These are phyloP conservation scores for Solanum virginianum DNA, from an alignment of 257 asterid species.

Conservation along the genomic window DNA sequence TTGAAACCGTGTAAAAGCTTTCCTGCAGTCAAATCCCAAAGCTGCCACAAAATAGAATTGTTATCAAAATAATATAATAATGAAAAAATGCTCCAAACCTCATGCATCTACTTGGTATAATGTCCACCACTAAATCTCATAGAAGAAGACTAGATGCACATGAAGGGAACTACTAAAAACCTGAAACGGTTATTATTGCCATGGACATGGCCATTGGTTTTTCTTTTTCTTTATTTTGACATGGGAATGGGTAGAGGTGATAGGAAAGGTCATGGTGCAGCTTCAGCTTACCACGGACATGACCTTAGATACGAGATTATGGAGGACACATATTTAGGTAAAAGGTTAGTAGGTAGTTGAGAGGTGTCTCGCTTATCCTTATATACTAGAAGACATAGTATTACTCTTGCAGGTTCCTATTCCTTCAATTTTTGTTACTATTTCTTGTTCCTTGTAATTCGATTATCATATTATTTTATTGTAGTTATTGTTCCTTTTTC, in stretches of 20 bases:
- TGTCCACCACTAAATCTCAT: neutral
- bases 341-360: neutral
- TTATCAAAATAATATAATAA: neutral
- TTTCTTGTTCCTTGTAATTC: neutral
- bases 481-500: neutral
- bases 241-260: neutral
- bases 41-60: conserved; percentile 32
- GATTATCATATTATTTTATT: neutral
- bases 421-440: neutral
- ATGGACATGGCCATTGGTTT: neutral
- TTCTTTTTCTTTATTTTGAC: neutral
- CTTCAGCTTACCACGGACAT: neutral
- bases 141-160: neutral
- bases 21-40: conserved; percentile 99
- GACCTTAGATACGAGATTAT: neutral
- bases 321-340: neutral
- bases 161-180: neutral
- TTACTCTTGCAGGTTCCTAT: neutral
- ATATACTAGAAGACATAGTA: neutral
- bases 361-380: neutral
- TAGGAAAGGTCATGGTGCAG: neutral
- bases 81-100: neutral
- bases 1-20: conserved; percentile 89
- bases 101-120: neutral
- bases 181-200: neutral